phyloP scores from a whole-genome alignment of 768 basidiomycete species.

The Tylopilus felleus region DNA sequence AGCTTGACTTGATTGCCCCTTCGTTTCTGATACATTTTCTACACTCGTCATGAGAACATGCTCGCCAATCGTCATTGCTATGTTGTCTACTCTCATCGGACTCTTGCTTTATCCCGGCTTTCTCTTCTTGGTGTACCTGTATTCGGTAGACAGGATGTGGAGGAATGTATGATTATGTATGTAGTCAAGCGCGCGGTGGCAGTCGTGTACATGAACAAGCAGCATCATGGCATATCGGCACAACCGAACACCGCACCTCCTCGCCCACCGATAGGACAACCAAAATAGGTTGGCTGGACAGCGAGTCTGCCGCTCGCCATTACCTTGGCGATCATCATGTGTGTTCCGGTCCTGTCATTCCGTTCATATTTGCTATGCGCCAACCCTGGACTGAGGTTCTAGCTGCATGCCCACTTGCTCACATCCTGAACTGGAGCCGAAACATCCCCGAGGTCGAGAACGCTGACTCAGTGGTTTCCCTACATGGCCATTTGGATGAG shows the following conservation, averaged over 20 bases:
- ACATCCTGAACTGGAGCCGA: constrained; percentile 2
- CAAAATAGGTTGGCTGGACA: not conserved
- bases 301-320: not conserved
- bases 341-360: not conserved
- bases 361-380: not conserved
- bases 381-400: not conserved
- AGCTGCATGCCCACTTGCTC: not conserved
- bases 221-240: not conserved
- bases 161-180: constrained; percentile 20
- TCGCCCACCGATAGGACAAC: not conserved
- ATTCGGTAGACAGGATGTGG: constrained; percentile 20
- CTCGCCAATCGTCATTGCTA: constrained; percentile 11
- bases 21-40: constrained; percentile 10
- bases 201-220: not conserved
- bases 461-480: constrained; percentile 5
- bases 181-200: not conserved
- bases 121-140: constrained; percentile 26
- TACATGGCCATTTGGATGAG: constrained; percentile 2
- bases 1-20: constrained; percentile 25
- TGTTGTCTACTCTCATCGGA: constrained; percentile 7
- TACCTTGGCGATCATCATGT: not conserved
- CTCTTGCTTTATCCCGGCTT: constrained; percentile 6
- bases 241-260: not conserved
- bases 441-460: not conserved
- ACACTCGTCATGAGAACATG: constrained; percentile 4